Evolutionary conservation across 352 stramenopile species (phyloP).

Genomic region (Phytophthora meadii): DNA sequence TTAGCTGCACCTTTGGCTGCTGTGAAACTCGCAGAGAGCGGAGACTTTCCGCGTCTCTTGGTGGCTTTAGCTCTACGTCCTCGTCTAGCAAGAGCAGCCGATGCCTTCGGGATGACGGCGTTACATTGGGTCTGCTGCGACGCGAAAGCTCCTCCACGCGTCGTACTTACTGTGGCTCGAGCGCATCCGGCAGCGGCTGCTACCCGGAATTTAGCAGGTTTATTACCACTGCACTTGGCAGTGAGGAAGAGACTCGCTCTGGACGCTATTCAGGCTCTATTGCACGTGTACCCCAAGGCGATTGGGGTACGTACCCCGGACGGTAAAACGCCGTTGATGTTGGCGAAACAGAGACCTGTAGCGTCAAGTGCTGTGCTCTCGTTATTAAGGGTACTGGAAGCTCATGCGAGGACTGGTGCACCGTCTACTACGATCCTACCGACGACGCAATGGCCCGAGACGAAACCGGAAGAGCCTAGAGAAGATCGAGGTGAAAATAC

Average conservation of each 20-base stretch:
- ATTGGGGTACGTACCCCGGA: conserved; percentile 58
- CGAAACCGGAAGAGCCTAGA: conserved; percentile 15
- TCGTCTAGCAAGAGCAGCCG: conserved; percentile 46
- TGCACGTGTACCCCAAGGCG: conserved; percentile 71
- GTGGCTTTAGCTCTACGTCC: conserved; percentile 51
- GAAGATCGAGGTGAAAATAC: conserved; percentile 5
- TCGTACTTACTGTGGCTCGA: conserved; percentile 62
- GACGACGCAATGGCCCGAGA: conserved; percentile 15
- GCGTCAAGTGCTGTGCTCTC: conserved; percentile 29
- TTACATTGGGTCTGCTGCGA: conserved; percentile 87
- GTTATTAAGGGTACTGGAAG: conserved; percentile 51
- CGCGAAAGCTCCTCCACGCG: conserved; percentile 48
- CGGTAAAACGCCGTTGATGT: conserved; percentile 48
- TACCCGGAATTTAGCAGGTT: conserved; percentile 56
- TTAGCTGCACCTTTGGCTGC: conserved; percentile 30
- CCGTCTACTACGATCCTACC: conserved; percentile 19
- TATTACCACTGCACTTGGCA: conserved; percentile 76
- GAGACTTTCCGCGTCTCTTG: conserved; percentile 54
- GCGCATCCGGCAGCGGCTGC: conserved; percentile 49
- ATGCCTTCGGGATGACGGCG: conserved; percentile 82
- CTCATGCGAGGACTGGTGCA: conserved; percentile 24
- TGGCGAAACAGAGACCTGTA: conserved; percentile 53
- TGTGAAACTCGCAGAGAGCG: conserved; percentile 52
- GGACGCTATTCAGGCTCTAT: conserved; percentile 66
- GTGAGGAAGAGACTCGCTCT: conserved; percentile 65